Base-by-base conservation (phyloP, 805 yeast genomes). In the Wickerhamiella brachini region DNA sequence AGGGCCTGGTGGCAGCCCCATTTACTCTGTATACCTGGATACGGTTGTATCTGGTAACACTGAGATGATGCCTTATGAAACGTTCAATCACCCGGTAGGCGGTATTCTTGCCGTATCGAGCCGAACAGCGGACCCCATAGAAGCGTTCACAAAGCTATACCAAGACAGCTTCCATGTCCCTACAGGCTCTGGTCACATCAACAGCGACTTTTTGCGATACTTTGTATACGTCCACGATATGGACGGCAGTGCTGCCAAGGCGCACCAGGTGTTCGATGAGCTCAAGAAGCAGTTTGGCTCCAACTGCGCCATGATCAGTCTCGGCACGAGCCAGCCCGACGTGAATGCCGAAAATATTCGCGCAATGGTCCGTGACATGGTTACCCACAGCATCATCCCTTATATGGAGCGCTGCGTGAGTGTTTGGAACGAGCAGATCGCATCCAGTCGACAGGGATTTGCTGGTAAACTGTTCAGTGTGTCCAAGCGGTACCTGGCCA, bases 391-490 rank as follows among this genome's bases (percentile, higher is more conserved):
- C 46, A 66, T 84, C 52, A 71, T 86, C 1, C 95, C 97, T 0
- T 89, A 80, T 63, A 86, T 93, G 95, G 88, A 86, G 61, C 68
- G 76, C 51, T 83, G 85, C 59, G 76, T 87, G n/a, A 71, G 81
- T 34, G 64, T 76, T 13, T 89, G 97, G 97, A 89, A 82, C 53
- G 95, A 88, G 58, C 85, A 80, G 59, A 73, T 83, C 4, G 76
- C 87, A 13, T 77, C 79, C 42, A 89, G 94, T 4, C 74, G 89
- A 54, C 80, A 80, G 56, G 85, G 95, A 23, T 68, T 85, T 20
- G 76, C 95, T 0, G 83, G 86, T 17, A 68, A 89, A 53, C 75
- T 81, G 56, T 85, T 82, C 66, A 77, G 75, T 50, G 93, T 74
- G 2, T 80, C 82, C 31, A 77, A 73, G 53, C 77, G 78, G 55